These are phyloP conservation scores for Phytopythium aichiense DNA, from an alignment of 352 stramenopile genomes.

Conservation along the genomic window DNA sequence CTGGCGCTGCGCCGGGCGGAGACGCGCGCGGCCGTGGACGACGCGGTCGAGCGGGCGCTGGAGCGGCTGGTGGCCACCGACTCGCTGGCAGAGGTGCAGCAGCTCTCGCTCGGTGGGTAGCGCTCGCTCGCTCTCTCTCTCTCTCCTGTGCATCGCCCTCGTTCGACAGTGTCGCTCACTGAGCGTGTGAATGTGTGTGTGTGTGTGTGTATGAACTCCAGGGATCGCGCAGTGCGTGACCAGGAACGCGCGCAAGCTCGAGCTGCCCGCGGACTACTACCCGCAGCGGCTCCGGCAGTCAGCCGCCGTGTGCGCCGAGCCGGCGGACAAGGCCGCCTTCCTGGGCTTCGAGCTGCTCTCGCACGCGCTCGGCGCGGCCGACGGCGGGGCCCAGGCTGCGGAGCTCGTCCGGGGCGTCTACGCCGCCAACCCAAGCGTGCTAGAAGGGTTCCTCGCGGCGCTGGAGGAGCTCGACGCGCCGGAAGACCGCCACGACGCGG, in stretches of 20 bases:
- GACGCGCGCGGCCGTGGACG: slow-evolving; percentile 4
- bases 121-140: neutral
- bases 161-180: neutral
- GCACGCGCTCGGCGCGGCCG: slow-evolving; percentile 15
- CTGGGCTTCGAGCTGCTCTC: slow-evolving; percentile 39
- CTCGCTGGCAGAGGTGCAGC: slow-evolving; percentile 22
- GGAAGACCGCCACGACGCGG: neutral
- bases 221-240: neutral
- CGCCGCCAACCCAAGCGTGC: slow-evolving; percentile 31
- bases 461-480: slow-evolving; percentile 17
- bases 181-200: neutral
- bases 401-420: slow-evolving; percentile 31
- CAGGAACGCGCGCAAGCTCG: neutral
- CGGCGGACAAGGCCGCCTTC: slow-evolving; percentile 43
- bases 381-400: slow-evolving; percentile 3
- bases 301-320: slow-evolving; percentile 36
- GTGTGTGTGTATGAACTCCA: neutral
- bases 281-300: slow-evolving; percentile 26
- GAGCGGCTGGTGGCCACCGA: slow-evolving; percentile 21
- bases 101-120: slow-evolving; percentile 24
- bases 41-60: slow-evolving; percentile 14
- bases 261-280: neutral
- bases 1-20: slow-evolving; percentile 21
- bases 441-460: slow-evolving; percentile 36
- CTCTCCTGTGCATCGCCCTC: neutral